Base-by-base conservation (phyloP, 306 rosid genomes). In the Mimosa bimucronata region DNA sequence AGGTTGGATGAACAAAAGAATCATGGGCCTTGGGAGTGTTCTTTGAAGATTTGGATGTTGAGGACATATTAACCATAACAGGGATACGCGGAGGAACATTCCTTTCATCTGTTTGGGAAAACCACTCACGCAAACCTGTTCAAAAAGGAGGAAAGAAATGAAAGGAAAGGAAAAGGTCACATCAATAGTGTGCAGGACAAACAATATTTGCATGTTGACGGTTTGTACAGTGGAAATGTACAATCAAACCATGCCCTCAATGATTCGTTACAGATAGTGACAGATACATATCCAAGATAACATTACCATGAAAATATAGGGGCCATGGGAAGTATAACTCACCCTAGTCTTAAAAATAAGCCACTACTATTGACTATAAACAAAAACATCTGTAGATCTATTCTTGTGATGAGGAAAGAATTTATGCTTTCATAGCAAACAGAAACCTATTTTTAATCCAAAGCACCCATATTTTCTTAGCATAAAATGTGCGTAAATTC, bases 31-130 rank as follows among this genome's bases (percentile, higher is more conserved):
- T 93, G 79, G 77, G 88, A 82, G 77, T 86, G 86, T 88, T 92
- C 84, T 87, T 89, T 77, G 98, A 87, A 68, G 98, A 81, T 85
- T 75, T 90, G 52, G 97, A 86, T 80, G 99, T 76, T 71, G 99
- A 95, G 68, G 95, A 82, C 99, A 95, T 95, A 87, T 93, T 95
- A 84, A 93, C 99, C 99, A 95, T 95, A 72, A 93, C 98, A 30
- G 99, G 99, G 79, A 93, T 95, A 84, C 99, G 91, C 13, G 97
- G 91, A 77, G 87, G 94, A 85, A 97, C 98, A 76, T 78, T 93
- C 83, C 97, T 91, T 87, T 95, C 94, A 86, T 95, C 99, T 74
- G 99, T 89, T 71, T 93, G 99, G 58, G 98, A 71, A 89, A 93
- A 95, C 97, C 97, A 95, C 78, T 95, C 99, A 12, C 99, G 98